Conservation (phyloP, 805 yeast genomes). For the Starmerella bombicola region DNA sequence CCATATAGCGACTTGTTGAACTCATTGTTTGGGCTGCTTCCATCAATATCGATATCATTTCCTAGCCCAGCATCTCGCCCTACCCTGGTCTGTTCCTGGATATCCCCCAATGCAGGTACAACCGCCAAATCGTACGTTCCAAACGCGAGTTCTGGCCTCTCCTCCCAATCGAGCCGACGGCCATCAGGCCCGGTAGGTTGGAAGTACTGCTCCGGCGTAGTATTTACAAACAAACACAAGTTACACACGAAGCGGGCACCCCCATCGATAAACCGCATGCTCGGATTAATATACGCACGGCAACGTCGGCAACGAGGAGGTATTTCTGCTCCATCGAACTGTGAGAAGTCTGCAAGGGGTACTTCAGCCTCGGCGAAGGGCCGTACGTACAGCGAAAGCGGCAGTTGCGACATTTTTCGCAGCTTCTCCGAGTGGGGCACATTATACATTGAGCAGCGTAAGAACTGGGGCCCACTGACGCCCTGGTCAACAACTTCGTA, state of each 20-base stretch:
- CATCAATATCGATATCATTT: not conserved
- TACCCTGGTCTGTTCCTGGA: not conserved
- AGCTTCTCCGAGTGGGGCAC: constrained; percentile 65
- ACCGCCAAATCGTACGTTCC: constrained; percentile 83
- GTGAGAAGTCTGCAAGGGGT: constrained; percentile 51
- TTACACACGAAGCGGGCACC: constrained; percentile 66
- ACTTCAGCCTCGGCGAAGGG: constrained; percentile 72
- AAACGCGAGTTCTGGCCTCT: constrained; percentile 60
- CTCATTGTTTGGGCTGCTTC: not conserved
- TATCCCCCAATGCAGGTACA: constrained; percentile 31
- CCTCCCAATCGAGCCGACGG: constrained; percentile 47
- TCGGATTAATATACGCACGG: constrained; percentile 78
- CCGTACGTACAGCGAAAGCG: constrained; percentile 65
- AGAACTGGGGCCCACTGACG: constrained; percentile 64
- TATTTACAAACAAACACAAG: constrained; percentile 67
- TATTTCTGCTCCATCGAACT: constrained; percentile 30
- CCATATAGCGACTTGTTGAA: constrained; percentile 40
- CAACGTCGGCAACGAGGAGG: constrained; percentile 90
- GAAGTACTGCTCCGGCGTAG: constrained; percentile 53
- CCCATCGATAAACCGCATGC: constrained; percentile 50
- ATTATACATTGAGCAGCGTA: constrained; percentile 68
- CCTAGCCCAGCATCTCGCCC: constrained; percentile 4
- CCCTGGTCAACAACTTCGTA: constrained; percentile 70
- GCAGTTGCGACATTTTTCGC: constrained; percentile 57
- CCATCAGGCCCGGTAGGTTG: constrained; percentile 51